Evolutionary conservation across 129 eudicot species (phyloP).

Genomic region (Apium graveolens): DNA sequence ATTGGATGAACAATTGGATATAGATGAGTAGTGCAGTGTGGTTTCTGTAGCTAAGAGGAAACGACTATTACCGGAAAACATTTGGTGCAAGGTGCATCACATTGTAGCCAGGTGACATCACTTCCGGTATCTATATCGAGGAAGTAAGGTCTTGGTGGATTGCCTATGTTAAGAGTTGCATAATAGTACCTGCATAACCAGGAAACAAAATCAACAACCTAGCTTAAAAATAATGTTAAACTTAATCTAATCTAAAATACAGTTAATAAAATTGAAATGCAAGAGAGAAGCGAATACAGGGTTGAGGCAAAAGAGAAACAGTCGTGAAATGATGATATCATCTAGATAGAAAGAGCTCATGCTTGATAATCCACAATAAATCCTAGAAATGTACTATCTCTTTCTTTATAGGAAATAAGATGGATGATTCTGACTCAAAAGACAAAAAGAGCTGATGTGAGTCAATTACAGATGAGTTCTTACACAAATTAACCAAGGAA

Average conservation of each 20-base stretch:
- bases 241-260: neutral
- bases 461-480: neutral
- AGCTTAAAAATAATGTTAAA: too few species aligned
- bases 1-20: neutral
- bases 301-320: neutral
- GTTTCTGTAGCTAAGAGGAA: neutral
- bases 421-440: neutral
- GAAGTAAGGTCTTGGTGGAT: slow-evolving; percentile 65
- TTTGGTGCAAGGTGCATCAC: slow-evolving; percentile 81
- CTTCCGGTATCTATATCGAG: slow-evolving; percentile 87
- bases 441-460: neutral
- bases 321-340: neutral
- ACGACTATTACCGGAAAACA: slow-evolving; percentile 51
- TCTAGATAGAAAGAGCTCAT: neutral
- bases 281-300: neutral
- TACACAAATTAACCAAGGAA: too few species aligned
- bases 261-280: neutral
- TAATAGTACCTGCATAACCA: slow-evolving; percentile 50
- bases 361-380: neutral
- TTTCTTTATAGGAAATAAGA: neutral
- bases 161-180: slow-evolving; percentile 47
- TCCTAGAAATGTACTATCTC: neutral
- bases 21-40: neutral
- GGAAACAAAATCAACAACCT: neutral
- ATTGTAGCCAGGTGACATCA: slow-evolving; percentile 90